Conservation (phyloP, 352 stramenopile genomes). For the Phytophthora vignae region DNA sequence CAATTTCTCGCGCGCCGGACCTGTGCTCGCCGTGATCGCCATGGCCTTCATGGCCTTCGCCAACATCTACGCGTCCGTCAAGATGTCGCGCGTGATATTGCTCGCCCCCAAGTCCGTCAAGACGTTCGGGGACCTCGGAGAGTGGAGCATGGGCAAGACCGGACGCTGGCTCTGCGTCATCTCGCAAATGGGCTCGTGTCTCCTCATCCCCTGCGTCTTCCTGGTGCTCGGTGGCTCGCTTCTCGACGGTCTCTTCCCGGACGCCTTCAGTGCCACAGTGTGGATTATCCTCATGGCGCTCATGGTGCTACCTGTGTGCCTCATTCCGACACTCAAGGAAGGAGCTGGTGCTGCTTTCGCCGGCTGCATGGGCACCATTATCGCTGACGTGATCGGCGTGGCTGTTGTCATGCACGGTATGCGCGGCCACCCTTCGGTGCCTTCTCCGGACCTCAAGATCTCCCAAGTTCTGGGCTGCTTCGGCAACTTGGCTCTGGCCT, state of each 20-base stretch:
- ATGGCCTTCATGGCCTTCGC: slow-evolving; percentile 55
- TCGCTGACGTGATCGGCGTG: slow-evolving; percentile 51
- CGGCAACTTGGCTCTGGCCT: slow-evolving; percentile 63
- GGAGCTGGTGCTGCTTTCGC: slow-evolving; percentile 47
- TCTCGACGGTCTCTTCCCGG: slow-evolving; percentile 54
- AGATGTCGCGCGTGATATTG: slow-evolving; percentile 50
- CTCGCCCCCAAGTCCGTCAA: slow-evolving; percentile 50
- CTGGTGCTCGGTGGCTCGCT: slow-evolving; percentile 56
- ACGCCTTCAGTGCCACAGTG: slow-evolving; percentile 42
- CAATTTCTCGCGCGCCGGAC: slow-evolving; percentile 53
- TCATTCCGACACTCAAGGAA: slow-evolving; percentile 60
- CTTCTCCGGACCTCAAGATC: slow-evolving; percentile 46
- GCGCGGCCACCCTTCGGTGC: slow-evolving; percentile 40
- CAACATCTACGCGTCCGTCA: slow-evolving; percentile 52
- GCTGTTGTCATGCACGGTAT: slow-evolving; percentile 49
- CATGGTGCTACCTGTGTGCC: slow-evolving; percentile 47
- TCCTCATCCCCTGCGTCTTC: slow-evolving; percentile 55
- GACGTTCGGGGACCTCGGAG: slow-evolving; percentile 59
- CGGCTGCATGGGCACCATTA: slow-evolving; percentile 53
- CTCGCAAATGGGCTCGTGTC: slow-evolving; percentile 52
- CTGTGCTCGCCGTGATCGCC: slow-evolving; percentile 35
- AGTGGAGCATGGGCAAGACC: slow-evolving; percentile 54
- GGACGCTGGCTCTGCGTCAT: slow-evolving; percentile 50
- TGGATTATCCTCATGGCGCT: slow-evolving; percentile 61
- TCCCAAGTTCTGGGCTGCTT: slow-evolving; percentile 50